phyloP scores from a whole-genome alignment of 176 grass and related monocot species.

The Paspalum notatum region DNA sequence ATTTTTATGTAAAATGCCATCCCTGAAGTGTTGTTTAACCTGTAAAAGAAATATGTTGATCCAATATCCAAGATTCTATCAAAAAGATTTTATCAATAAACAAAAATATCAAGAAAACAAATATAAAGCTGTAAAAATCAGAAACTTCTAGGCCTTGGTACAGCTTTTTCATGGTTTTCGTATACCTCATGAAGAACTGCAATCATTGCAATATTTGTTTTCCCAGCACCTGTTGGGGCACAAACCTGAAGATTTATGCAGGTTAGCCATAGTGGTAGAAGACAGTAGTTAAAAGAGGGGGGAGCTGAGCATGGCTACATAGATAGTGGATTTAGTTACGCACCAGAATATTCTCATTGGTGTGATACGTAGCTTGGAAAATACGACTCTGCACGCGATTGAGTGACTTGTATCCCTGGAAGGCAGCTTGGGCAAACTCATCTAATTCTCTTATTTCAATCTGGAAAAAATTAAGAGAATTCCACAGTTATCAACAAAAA shows the following conservation, averaged over 20 bases:
- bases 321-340: conserved; percentile 29
- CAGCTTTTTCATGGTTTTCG: conserved; percentile 23
- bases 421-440: conserved; percentile 93
- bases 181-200: conserved; percentile 94
- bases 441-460: conserved; percentile 95
- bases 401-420: conserved; percentile 84
- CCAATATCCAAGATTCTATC: conserved; percentile 18
- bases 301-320: conserved; percentile 21
- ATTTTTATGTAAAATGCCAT: conserved; percentile 95
- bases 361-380: conserved; percentile 86
- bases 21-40: conserved; percentile 96
- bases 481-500: conserved; percentile 28
- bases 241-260: conserved; percentile 77
- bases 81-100: conserved; percentile 20
- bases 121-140: conserved; percentile 9
- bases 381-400: conserved; percentile 97
- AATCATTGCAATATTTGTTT: conserved; percentile 99
- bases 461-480: conserved; percentile 46
- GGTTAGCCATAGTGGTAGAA: conserved; percentile 35
- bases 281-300: conserved; percentile 23
- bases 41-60: conserved; percentile 37
- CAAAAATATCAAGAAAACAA: conserved; percentile 13
- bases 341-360: conserved; percentile 97
- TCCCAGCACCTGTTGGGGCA: conserved; percentile 98
- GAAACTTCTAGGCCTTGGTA: conserved; percentile 21